Percentiles rank a stretch among this genome's conserved stretches.
Evolutionary conservation across 2,329 filamentous ascomycete species (phyloP).

Genomic region (Hyphodiscus sp.): DNA sequence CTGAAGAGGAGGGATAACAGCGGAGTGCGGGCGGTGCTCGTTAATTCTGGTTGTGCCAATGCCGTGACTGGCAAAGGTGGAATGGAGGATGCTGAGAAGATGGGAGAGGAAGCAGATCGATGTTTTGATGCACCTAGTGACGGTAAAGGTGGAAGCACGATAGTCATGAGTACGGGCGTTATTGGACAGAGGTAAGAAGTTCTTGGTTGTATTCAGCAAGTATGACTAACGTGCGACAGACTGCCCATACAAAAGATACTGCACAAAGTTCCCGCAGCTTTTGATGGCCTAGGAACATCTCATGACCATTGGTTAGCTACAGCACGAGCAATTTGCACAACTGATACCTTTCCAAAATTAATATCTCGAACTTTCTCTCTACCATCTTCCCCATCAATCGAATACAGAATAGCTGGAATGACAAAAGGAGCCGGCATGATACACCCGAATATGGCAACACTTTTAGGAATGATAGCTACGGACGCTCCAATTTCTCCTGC

Average conservation of each 20-base stretch:
- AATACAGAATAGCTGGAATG: constrained; percentile 84
- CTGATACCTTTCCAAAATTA: constrained; percentile 95
- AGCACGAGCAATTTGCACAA: constrained; percentile 90
- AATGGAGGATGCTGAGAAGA: constrained; percentile 76
- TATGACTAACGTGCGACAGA: constrained; percentile 34
- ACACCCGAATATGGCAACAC: constrained; percentile 94
- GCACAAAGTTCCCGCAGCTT: constrained; percentile 70
- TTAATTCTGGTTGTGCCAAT: constrained; percentile 96
- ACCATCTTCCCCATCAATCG: constrained; percentile 66
- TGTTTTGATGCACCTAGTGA: constrained; percentile 44
- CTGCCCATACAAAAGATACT: constrained; percentile 90
- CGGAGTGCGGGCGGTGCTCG: constrained; percentile 73
- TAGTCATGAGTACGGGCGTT: constrained; percentile 98
- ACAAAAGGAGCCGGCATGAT: constrained; percentile 99
- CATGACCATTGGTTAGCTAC: constrained; percentile 81
- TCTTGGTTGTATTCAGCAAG: neutral
- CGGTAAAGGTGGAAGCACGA: constrained; percentile 51
- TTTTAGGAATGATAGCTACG: constrained; percentile 83
- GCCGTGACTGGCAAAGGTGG: constrained; percentile 91
- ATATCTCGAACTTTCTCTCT: constrained; percentile 74
- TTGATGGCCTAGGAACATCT: constrained; percentile 61
- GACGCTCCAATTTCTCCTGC: constrained; percentile 72
- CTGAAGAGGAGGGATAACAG: constrained; percentile 59
- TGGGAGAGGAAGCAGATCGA: constrained; percentile 73
- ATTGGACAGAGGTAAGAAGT: constrained; percentile 73